These are phyloP conservation scores for Tetrahymena elliotti DNA, from an alignment of 73 alveolate species.

Conservation along the genomic window DNA sequence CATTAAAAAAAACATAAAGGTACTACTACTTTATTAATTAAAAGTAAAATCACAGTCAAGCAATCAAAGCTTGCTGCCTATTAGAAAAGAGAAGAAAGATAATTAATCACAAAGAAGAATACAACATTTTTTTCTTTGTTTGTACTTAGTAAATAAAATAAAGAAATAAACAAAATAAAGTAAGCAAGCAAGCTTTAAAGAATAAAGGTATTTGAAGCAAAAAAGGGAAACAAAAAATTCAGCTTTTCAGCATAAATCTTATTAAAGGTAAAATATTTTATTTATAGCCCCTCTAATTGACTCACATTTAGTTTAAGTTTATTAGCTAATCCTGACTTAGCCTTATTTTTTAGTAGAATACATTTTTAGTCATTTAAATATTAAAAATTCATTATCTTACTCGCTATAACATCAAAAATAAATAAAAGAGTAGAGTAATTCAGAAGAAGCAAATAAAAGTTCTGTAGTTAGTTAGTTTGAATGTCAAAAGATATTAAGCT, in stretches of 20 bases:
- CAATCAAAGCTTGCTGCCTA: neutral
- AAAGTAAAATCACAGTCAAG: neutral
- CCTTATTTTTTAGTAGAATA: neutral
- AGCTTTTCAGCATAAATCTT: neutral
- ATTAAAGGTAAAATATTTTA: neutral
- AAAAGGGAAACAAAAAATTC: neutral
- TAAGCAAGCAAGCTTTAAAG: constrained; percentile 1
- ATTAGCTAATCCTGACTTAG: neutral
- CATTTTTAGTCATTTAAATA: neutral
- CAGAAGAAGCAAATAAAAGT: neutral
- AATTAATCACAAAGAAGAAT: neutral
- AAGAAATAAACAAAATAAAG: neutral
- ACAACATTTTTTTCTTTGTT: neutral
- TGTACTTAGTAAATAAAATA: neutral
- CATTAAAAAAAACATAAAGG: neutral
- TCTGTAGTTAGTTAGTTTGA: neutral
- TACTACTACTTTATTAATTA: neutral
- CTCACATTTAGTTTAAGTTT: neutral
- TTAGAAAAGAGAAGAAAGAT: neutral
- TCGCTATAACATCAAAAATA: neutral
- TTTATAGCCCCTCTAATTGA: neutral
- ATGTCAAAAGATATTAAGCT: neutral
- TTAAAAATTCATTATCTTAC: neutral
- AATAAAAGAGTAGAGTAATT: neutral
- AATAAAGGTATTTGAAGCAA: neutral